Percentiles rank a stretch among this genome's conserved stretches.
These are phyloP conservation scores for Boletus vinaceobasis DNA, from an alignment of 768 basidiomycete species.

Conservation along the genomic window DNA sequence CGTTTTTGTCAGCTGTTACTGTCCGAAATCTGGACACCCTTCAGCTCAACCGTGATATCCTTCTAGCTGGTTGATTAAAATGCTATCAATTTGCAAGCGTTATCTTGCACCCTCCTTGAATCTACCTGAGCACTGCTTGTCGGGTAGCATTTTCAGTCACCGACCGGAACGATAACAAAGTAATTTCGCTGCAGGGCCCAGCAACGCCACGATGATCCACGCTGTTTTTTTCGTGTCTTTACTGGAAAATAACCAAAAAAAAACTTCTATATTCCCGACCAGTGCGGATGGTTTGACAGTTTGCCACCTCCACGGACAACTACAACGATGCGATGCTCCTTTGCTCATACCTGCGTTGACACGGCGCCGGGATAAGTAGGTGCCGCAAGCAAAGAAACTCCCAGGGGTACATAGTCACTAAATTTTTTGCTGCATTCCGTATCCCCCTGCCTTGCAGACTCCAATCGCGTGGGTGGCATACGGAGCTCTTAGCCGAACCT, in stretches of 20 bases:
- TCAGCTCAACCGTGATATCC: not conserved
- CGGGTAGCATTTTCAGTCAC: constrained; percentile 6
- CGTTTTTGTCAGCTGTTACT: too few relatives aligned
- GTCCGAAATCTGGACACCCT: not conserved
- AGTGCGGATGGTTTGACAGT: not conserved
- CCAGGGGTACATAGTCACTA: not conserved
- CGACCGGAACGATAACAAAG: not conserved
- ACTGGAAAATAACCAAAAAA: not conserved
- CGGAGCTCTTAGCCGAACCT: not conserved
- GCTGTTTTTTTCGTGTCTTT: not conserved
- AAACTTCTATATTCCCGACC: not conserved
- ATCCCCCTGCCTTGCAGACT: not conserved
- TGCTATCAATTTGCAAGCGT: not conserved
- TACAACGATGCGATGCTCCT: not conserved
- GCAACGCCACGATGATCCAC: not conserved
- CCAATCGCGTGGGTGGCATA: not conserved
- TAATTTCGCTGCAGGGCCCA: not conserved
- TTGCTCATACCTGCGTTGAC: not conserved
- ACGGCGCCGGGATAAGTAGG: not conserved
- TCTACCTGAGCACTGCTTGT: not conserved
- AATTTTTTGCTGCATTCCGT: not conserved
- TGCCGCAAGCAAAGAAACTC: not conserved
- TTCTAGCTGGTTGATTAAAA: not conserved
- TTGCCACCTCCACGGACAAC: not conserved
- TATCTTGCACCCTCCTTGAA: not conserved